Conservation (phyloP, 768 basidiomycete species). For the Infundibulicybe gibba region DNA sequence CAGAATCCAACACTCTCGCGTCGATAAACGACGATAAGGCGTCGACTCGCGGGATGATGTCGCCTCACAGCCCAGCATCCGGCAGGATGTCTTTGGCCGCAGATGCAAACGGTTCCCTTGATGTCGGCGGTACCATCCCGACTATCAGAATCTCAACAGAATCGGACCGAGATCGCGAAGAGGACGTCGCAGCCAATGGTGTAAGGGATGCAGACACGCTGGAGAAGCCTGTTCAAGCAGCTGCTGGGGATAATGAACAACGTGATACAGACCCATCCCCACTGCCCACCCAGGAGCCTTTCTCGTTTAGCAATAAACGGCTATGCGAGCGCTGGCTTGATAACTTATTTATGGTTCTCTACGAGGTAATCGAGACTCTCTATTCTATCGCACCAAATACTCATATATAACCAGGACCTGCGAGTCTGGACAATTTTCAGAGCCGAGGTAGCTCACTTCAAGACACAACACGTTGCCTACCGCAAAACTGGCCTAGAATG, state of each 20-base stretch:
- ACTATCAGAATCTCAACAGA: conserved; percentile 80
- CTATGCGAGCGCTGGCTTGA: conserved; percentile 98
- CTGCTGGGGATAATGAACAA: conserved; percentile 42
- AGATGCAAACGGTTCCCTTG: conserved; percentile 21
- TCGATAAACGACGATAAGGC: conserved; percentile 62
- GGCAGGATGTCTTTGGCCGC: conserved; percentile 18
- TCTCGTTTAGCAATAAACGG: conserved; percentile 94
- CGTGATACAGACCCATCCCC: conserved; percentile 32
- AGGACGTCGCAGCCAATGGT: conserved; percentile 28
- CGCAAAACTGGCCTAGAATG: conserved; percentile 96
- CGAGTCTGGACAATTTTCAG: conserved; percentile 99
- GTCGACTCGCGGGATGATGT: conserved; percentile 60
- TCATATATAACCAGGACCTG: conserved; percentile 59
- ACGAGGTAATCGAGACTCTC: conserved; percentile 63
- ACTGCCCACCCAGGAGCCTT: conserved; percentile 49
- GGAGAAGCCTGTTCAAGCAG: conserved; percentile 50
- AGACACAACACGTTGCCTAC: conserved; percentile 97
- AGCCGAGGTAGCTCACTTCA: conserved; percentile 98
- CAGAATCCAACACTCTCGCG: conserved; percentile 14
- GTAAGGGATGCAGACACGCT: conserved; percentile 22
- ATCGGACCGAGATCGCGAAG: conserved; percentile 46
- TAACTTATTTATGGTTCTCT: conserved; percentile 97
- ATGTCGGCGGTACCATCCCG: conserved; percentile 33
- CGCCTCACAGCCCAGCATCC: conserved; percentile 23
- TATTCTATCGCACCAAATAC: conserved; percentile 2